A percentile compares a stretch with the other conserved stretches of the same genome.
These are phyloP conservation scores for Lentinula novae-zelandiae DNA, from an alignment of 1,284 basidiomycete genomes.

Conservation along the genomic window DNA sequence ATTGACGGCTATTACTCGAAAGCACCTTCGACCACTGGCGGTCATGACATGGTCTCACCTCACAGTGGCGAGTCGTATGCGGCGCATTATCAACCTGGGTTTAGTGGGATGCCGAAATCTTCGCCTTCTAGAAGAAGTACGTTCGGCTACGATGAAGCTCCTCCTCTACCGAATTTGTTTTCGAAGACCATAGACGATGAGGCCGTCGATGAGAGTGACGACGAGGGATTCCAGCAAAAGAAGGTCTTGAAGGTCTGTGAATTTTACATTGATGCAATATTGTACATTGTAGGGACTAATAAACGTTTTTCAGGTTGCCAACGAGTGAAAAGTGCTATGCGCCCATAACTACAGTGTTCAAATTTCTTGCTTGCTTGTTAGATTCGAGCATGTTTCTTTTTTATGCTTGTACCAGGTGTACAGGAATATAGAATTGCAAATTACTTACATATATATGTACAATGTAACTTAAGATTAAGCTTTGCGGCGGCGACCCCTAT, in stretches of 20 bases:
- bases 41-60: neutral
- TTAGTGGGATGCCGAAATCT: neutral
- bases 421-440: neutral
- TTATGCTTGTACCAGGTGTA: neutral
- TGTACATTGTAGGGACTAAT: neutral
- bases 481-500: neutral
- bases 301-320: neutral
- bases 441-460: neutral
- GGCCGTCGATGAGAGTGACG: neutral
- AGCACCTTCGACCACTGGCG: neutral
- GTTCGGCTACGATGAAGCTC: neutral
- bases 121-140: neutral
- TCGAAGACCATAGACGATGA: neutral
- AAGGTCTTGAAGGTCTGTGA: constrained; percentile 5
- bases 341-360: too few species aligned
- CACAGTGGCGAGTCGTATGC: constrained; percentile 2
- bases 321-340: neutral
- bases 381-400: neutral
- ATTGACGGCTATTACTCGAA: constrained; percentile 4
- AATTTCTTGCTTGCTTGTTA: neutral
- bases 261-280: neutral
- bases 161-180: neutral
- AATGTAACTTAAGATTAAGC: too few species aligned
- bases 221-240: neutral
- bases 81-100: constrained; percentile 8